Base-by-base conservation (phyloP, 768 basidiomycete genomes). In the Sporobolomyces roseus region DNA sequence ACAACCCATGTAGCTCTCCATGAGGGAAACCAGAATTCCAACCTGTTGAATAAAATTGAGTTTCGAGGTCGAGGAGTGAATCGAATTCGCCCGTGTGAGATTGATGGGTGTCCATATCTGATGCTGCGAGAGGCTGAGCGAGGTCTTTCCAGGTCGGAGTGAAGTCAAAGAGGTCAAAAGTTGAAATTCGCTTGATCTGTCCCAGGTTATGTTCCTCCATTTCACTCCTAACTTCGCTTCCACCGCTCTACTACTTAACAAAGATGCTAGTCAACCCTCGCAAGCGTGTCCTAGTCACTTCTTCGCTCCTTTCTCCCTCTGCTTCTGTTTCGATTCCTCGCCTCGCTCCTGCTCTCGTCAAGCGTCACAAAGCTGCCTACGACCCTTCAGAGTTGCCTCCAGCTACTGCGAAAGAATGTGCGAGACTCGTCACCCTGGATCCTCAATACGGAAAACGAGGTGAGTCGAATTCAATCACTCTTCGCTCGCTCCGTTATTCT, bases 1-100 rank as follows among this genome's bases (percentile, higher is more conserved):
- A 91, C 30, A 90, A 79, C 3, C 94, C 93, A 74, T 94, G 93
- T 9, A 93, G 85, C 46, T 86, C 83, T 2, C 94, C 94, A 78
- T 97, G 94, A 0, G 82, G 86, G 76, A 84, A 85, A 3, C 94
- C 93, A 63, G 88, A 86, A 66, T 82, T 74, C 77, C 88, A 88
- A 13, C 93, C 94, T 4, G 82, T 76, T 62, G 88, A 83, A 77
- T 88, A 96, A 79, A 93, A 94, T 52, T 90, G 91, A 43, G 54
- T 33, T 36, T 74, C 73, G 48, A 74, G 65, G 33, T 59, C 33
- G 58, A 67, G 56, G 30, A 73, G 59, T 1, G 49, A n/a, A 46
- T 71, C 65, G 53, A 70, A 59, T 4, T 43, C 38, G 56, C 41
- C 19, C 7, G 56, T 14, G 41, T 45, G 38, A 4, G 25, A 17